Evolutionary conservation across 148 eudicot species (phyloP).

Genomic region (Chenopodium album): DNA sequence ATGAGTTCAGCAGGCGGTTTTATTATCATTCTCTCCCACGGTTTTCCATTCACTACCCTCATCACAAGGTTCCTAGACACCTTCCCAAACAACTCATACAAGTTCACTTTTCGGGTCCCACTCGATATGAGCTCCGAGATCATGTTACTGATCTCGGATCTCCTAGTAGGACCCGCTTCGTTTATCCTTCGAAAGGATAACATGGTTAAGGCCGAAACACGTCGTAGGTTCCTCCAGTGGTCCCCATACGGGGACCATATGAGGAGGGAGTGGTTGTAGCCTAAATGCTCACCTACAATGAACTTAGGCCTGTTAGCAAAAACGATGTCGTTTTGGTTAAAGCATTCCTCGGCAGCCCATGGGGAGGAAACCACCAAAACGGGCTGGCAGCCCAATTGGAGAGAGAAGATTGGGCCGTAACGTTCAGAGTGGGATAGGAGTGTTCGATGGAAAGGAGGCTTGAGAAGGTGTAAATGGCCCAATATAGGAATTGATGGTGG

Average conservation of each 20-base stretch:
- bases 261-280: slow-evolving; percentile 25
- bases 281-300: slow-evolving; percentile 16
- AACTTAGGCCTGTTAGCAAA: slow-evolving; percentile 34
- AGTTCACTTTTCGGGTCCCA: slow-evolving; percentile 16
- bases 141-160: slow-evolving; percentile 17
- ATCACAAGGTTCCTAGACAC: slow-evolving; percentile 29
- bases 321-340: slow-evolving; percentile 25
- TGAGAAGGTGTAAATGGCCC: slow-evolving; percentile 41
- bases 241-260: slow-evolving; percentile 31
- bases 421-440: slow-evolving; percentile 16
- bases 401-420: slow-evolving; percentile 30
- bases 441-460: slow-evolving; percentile 27
- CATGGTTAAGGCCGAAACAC: slow-evolving; percentile 12
- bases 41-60: slow-evolving; percentile 37
- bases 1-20: neutral
- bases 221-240: slow-evolving; percentile 39
- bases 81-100: slow-evolving; percentile 20
- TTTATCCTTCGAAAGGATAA: slow-evolving; percentile 26
- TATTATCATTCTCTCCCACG: slow-evolving; percentile 16
- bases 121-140: slow-evolving; percentile 7
- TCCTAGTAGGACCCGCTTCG: slow-evolving; percentile 14
- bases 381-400: slow-evolving; percentile 26
- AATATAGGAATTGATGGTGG: slow-evolving; percentile 36
- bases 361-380: slow-evolving; percentile 32
- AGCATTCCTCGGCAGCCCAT: slow-evolving; percentile 32